Percentiles rank a stretch among this genome's conserved stretches.
phyloP scores from a whole-genome alignment of 2,329 filamentous ascomycete species.

The Trematosphaeria pertusa region DNA sequence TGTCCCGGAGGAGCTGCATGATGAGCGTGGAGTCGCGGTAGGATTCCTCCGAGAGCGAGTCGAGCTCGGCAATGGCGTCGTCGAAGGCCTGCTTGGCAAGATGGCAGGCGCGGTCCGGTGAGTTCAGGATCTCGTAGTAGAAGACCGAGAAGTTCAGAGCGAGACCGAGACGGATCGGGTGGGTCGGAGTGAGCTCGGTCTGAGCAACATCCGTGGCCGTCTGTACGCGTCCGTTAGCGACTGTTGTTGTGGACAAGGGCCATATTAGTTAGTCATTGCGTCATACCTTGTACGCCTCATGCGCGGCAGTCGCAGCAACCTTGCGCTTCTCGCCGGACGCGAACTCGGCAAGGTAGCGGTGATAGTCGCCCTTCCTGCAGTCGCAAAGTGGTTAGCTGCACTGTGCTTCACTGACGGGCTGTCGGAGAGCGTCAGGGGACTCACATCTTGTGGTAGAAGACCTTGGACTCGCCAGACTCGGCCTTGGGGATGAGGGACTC shows the following conservation, averaged over 20 bases:
- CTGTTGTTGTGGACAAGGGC: conserved; percentile 10
- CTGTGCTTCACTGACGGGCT: background rate
- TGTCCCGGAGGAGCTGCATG: conserved; percentile 98
- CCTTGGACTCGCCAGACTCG: conserved; percentile 97
- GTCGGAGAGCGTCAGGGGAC: conserved; percentile 46
- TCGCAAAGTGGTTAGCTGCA: conserved; percentile 18
- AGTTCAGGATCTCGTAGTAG: conserved; percentile 99
- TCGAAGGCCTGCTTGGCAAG: conserved; percentile 99
- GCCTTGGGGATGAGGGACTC: conserved; percentile 94
- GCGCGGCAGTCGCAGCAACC: conserved; percentile 82
- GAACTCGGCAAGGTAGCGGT: conserved; percentile 94
- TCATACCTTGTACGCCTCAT: conserved; percentile 96
- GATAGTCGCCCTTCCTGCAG: conserved; percentile 92
- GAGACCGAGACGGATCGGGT: conserved; percentile 96
- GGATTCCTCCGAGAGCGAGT: conserved; percentile 96
- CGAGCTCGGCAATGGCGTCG: conserved; percentile 97
- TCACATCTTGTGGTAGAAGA: conserved; percentile 99
- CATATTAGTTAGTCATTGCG: conserved; percentile 27
- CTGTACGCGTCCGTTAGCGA: conserved; percentile 54
- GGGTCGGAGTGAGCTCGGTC: conserved; percentile 94
- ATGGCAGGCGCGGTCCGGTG: conserved; percentile 95
- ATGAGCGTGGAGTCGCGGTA: conserved; percentile 99
- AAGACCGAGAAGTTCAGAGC: conserved; percentile 99
- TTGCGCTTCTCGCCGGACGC: conserved; percentile 92
- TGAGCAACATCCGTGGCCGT: conserved; percentile 98